Evolutionary conservation across 2,329 filamentous ascomycete genomes (phyloP), one percentile per base, ranked within the genome.

Genomic region (Colletotrichum sp.): DNA sequence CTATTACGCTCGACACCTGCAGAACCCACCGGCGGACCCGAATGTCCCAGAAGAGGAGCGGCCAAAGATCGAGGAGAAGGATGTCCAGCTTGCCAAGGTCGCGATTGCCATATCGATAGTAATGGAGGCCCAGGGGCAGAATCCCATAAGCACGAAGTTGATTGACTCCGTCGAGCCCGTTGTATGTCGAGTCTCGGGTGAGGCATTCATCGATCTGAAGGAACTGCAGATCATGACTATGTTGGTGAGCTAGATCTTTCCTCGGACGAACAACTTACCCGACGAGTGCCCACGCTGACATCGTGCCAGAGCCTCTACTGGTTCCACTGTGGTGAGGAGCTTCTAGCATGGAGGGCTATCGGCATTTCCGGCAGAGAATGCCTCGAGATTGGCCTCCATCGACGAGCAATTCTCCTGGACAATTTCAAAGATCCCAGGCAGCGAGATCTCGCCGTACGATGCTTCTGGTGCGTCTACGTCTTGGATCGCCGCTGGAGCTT

Each of bases 401-500:
- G 87, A 2, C 85, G 85, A 36, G 82, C 86, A 8, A 89, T 85
- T 24, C 81, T 89, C 48, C 77, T 83, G 12, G 83, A 86, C 59
- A 86, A 84, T 14, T 85, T 86, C 39, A 78, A 79, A 3, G 82
- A 86, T 48, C 75, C 78, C 0, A 75, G 81, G 3, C 77, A 81
- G 3, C 83, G 84, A 0, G 79, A 81, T 1, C 69, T 82, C 3
- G 86, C 85, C 0, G 79, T 82, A 2, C 80, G 83, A 2, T 83
- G 89, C 0, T 90, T 90, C 75, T 90, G 88, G 87, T 88, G 85
- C 34, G 86, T 89, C 21, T 90, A 90, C 70, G 86, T 88, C 0
- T 83, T 90, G 1, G 89, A 90, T 66, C 86, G 88, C 1, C 85
- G 88, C 26, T 90, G 87, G 86, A 89, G 87, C 12, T 89, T 90